Evolutionary conservation across 2,329 filamentous ascomycete genomes (phyloP).

Genomic region (Xylaria sp.): DNA sequence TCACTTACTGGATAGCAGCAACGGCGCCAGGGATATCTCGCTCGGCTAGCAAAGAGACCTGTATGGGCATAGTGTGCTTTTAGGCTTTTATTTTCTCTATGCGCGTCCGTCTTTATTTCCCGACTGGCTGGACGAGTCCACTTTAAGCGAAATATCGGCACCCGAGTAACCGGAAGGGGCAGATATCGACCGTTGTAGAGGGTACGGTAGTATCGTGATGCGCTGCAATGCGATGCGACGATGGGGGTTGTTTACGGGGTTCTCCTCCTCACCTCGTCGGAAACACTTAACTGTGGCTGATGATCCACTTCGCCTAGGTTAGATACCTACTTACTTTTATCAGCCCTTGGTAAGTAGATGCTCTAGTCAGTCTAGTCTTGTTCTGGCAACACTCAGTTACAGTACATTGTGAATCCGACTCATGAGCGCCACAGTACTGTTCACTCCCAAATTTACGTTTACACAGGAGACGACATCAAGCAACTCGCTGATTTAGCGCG

Average conservation of each 20-base stretch:
- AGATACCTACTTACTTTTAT: not conserved
- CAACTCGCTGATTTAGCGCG: not conserved
- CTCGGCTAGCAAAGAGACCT: conserved; percentile 46
- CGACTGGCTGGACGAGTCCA: not conserved
- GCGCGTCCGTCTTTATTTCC: not conserved
- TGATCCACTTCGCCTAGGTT: not conserved
- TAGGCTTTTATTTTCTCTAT: not conserved
- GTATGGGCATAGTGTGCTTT: conserved; percentile 42
- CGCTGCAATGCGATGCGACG: conserved; percentile 32
- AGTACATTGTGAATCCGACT: not conserved
- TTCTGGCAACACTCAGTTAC: not conserved
- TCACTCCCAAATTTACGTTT: not conserved
- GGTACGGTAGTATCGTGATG: conserved; percentile 29
- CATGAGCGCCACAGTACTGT: not conserved
- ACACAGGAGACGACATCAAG: not conserved
- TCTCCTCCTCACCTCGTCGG: not conserved
- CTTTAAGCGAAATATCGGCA: conserved; percentile 14
- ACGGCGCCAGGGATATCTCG: conserved; percentile 49
- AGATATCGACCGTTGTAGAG: conserved; percentile 10
- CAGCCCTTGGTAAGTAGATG: not conserved
- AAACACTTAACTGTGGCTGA: not conserved
- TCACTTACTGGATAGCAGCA: conserved; percentile 49
- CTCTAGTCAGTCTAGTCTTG: not conserved
- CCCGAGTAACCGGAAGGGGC: conserved; percentile 24
- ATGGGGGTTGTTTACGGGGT: conserved; percentile 7